phyloP scores from a whole-genome alignment of 1,139 yeast species.

The Saccharomyces pastorianus region DNA sequence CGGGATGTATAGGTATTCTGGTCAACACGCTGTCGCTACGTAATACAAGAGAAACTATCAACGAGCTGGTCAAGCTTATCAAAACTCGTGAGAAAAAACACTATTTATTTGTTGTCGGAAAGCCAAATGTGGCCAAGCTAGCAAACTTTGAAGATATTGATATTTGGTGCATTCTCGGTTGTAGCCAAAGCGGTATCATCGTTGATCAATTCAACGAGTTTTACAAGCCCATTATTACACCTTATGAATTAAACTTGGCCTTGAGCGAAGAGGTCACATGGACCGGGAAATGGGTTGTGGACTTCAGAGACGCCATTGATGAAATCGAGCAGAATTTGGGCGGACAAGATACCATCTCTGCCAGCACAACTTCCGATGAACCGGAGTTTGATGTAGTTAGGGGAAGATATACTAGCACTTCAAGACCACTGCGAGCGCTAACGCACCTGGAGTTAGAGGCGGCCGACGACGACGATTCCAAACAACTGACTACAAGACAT shows the following conservation, averaged over 20 bases:
- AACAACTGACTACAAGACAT: constrained; percentile 45
- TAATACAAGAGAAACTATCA: constrained; percentile 58
- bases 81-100: constrained; percentile 79
- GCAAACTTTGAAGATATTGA: constrained; percentile 92
- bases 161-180: constrained; percentile 89
- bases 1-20: constrained; percentile 84
- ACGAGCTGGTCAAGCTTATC: constrained; percentile 52
- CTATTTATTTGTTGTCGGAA: constrained; percentile 91
- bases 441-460: constrained; percentile 53
- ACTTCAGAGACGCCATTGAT: constrained; percentile 43
- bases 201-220: constrained; percentile 71
- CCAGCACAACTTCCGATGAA: constrained; percentile 37
- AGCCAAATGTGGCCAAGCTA: constrained; percentile 94
- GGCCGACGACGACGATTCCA: constrained; percentile 22
- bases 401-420: constrained; percentile 58
- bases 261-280: constrained; percentile 66
- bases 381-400: constrained; percentile 88
- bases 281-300: constrained; percentile 92
- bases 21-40: constrained; percentile 80
- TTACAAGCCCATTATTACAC: constrained; percentile 86
- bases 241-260: constrained; percentile 81
- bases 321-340: constrained; percentile 28
- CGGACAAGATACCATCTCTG: constrained; percentile 19
- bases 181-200: constrained; percentile 89
- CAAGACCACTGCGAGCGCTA: constrained; percentile 66